These are phyloP conservation scores for Curvularia lunata DNA, from an alignment of 2,329 filamentous ascomycete species.

Conservation along the genomic window DNA sequence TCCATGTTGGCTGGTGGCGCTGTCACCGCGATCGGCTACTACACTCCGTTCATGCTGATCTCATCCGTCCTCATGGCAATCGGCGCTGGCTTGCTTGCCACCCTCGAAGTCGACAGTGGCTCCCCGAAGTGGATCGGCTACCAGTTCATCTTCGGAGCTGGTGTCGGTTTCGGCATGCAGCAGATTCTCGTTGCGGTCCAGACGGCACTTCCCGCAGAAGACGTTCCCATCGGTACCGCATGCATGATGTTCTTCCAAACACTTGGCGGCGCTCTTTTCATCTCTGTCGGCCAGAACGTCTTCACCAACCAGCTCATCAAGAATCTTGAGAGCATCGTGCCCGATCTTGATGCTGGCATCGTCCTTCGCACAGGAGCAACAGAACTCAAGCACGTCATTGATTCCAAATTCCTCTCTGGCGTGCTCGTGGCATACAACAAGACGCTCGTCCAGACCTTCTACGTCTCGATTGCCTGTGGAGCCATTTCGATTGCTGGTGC, in stretches of 20 bases:
- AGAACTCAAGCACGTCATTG: slow-evolving; percentile 59
- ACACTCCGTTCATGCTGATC: slow-evolving; percentile 57
- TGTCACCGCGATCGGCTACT: slow-evolving; percentile 55
- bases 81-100: slow-evolving; percentile 55
- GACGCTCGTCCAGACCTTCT: slow-evolving; percentile 65
- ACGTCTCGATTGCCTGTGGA: slow-evolving; percentile 63
- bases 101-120: slow-evolving; percentile 50
- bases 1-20: slow-evolving; percentile 50
- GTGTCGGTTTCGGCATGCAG: slow-evolving; percentile 58
- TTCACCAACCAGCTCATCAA: slow-evolving; percentile 58
- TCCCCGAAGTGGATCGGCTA: slow-evolving; percentile 50
- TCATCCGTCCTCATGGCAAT: slow-evolving; percentile 53
- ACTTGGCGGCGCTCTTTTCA: slow-evolving; percentile 57
- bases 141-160: slow-evolving; percentile 51
- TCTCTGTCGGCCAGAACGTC: slow-evolving; percentile 58
- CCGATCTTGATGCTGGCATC: slow-evolving; percentile 51
- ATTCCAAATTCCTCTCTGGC: slow-evolving; percentile 53
- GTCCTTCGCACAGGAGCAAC: slow-evolving; percentile 62
- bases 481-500: slow-evolving; percentile 62
- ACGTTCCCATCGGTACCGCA: slow-evolving; percentile 57
- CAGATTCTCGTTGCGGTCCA: slow-evolving; percentile 56
- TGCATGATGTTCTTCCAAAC: slow-evolving; percentile 58
- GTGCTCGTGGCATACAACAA: slow-evolving; percentile 70
- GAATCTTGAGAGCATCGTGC: slow-evolving; percentile 47
- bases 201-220: slow-evolving; percentile 50